These are phyloP conservation scores for Suaeda aralocaspica DNA, from an alignment of 148 eudicot genomes.

Conservation along the genomic window DNA sequence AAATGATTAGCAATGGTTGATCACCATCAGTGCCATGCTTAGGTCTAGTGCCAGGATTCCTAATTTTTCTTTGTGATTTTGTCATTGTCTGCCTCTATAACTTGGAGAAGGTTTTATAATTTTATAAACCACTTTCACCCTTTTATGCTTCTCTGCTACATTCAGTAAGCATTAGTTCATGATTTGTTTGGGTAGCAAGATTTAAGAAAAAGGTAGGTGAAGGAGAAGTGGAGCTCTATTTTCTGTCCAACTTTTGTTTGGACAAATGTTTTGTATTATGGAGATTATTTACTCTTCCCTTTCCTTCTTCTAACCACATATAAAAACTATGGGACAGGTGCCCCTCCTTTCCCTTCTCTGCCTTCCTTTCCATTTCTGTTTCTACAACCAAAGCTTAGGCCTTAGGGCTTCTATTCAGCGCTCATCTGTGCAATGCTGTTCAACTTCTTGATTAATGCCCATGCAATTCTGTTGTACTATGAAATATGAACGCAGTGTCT, in stretches of 20 bases:
- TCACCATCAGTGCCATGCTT: background rate
- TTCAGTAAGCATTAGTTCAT: slow-evolving; percentile 1
- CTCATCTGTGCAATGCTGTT: background rate
- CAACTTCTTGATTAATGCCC: background rate
- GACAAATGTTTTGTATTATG: no score
- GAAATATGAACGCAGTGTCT: background rate
- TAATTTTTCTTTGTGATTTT: background rate
- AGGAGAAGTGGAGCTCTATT: no score
- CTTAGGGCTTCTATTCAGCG: background rate
- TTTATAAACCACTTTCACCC: background rate
- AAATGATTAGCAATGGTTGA: background rate
- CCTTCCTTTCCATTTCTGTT: no score
- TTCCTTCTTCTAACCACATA: no score
- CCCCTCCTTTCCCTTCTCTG: no score
- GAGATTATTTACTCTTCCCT: no score
- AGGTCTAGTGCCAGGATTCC: background rate
- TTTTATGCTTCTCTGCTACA: background rate
- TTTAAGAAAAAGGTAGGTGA: no score
- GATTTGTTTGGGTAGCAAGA: no score
- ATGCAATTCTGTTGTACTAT: background rate
- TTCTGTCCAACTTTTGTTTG: no score
- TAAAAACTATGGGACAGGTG: no score
- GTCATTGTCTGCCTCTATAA: background rate
- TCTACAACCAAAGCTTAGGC: no score
- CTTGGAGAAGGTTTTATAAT: background rate